Conservation (phyloP, 2,329 filamentous ascomycete species). For the Xylaria multiplex region DNA sequence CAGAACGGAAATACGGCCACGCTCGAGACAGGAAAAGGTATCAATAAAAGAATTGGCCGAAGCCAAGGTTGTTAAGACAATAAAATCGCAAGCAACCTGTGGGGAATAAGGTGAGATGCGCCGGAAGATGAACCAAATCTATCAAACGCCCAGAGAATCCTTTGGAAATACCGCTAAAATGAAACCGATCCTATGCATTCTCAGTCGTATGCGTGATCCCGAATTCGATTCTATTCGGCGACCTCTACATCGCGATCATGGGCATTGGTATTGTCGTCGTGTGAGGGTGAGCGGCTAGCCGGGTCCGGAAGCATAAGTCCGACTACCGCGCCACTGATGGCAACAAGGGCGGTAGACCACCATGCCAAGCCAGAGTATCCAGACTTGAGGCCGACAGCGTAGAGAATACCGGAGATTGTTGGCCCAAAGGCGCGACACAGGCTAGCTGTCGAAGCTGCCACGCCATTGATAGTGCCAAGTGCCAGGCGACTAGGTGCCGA, state of each 20-base stretch:
- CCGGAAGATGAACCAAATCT: constrained; percentile 32
- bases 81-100: constrained; percentile 19
- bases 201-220: background rate
- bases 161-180: constrained; percentile 23
- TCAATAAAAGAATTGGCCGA: constrained; percentile 1
- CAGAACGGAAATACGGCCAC: constrained; percentile 19
- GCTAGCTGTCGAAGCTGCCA: constrained; percentile 90
- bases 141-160: constrained; percentile 29
- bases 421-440: constrained; percentile 89
- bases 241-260: constrained; percentile 32
- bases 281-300: constrained; percentile 47
- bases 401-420: constrained; percentile 85
- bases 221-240: constrained; percentile 13
- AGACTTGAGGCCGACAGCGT: constrained; percentile 79
- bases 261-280: constrained; percentile 1
- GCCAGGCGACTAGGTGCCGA: constrained; percentile 84
- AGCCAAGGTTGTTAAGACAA: constrained; percentile 19
- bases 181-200: constrained; percentile 21
- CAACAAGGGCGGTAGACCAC: constrained; percentile 88
- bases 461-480: constrained; percentile 91
- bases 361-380: constrained; percentile 91
- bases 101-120: constrained; percentile 28
- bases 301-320: constrained; percentile 80
- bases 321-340: constrained; percentile 77
- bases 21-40: background rate